Base-by-base conservation (phyloP, 306 rosid genomes). In the Malus domestica region DNA sequence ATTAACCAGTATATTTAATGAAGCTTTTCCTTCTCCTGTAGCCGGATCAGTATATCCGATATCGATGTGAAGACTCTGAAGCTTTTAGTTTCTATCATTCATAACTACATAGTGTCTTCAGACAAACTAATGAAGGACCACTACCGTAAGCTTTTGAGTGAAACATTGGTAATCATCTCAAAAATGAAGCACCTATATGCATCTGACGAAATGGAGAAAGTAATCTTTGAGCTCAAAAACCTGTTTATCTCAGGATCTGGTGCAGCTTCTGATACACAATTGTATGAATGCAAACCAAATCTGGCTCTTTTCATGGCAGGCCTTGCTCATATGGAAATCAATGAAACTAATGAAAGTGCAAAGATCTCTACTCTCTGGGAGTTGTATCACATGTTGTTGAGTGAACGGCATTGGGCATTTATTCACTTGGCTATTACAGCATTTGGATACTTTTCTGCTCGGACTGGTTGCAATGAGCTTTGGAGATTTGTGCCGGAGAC, bases 341-440 rank as follows among this genome's bases (percentile, higher is more conserved):
- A 85, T 76, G 95, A 83, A 82, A 68, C 80, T 69, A 91, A 88
- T 18, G 76, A 82, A 70, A 86, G 83, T 80, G 81, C 88, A 19
- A 90, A 77, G 81, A 84, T 87, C 76, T 81, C 87, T 32, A 90
- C 88, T 64, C 86, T 72, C 14, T 84, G 91, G 89, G 87, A 74
- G 78, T 74, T 95, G 64, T 88, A 84, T 83, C 97, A 90, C 80
- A 84, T 92, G 88, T 78, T 95, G 76, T 78, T 95, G 83, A 88
- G 67, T 77, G 98, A 92, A 83, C 82, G 84, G 75, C 95, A 94
- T 44, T 94, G 97, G 98, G 96, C 96, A 72, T 74, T 90, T 44
- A 70, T 82, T 77, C 96, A 94, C 77, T 79, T 89, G 90, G 93
- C 95, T 70, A 29, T 92, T 33, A 78, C 88, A 15, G 90, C 97